Percentiles rank a stretch among this genome's conserved stretches.
Evolutionary conservation across 371 early-diverging fungal genomes (phyloP).

Genomic region (Choanephora cucurbitarum): DNA sequence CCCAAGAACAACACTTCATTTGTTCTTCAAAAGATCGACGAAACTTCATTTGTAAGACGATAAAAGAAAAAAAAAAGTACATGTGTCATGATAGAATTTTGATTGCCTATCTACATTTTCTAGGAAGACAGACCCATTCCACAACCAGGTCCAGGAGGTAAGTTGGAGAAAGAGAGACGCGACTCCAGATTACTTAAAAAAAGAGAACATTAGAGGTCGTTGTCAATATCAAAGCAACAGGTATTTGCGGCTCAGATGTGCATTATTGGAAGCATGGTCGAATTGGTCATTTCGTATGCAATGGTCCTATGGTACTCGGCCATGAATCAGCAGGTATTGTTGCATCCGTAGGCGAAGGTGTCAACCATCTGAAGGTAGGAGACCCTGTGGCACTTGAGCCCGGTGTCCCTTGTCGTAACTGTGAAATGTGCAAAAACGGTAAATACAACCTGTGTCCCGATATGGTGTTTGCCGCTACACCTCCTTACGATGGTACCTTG

Average conservation of each 20-base stretch:
- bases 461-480: constrained; percentile 55
- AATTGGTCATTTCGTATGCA: constrained; percentile 45
- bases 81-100: not conserved
- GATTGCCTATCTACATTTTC: too few relatives aligned
- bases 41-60: constrained; percentile 20
- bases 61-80: not conserved
- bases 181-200: not conserved
- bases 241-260: constrained; percentile 55
- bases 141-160: constrained; percentile 22
- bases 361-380: constrained; percentile 63
- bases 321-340: constrained; percentile 79
- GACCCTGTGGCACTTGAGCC: constrained; percentile 66
- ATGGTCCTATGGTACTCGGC: constrained; percentile 72
- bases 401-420: constrained; percentile 71
- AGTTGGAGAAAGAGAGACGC: not conserved
- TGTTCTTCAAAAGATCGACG: constrained; percentile 23
- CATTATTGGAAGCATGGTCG: constrained; percentile 55
- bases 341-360: constrained; percentile 56
- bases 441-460: constrained; percentile 55
- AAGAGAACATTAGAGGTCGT: constrained; percentile 32
- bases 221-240: constrained; percentile 52
- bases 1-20: constrained; percentile 18
- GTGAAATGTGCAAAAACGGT: constrained; percentile 53
- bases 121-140: constrained; percentile 28
- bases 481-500: constrained; percentile 55